Evolutionary conservation across 2,329 filamentous ascomycete species (phyloP).

Genomic region (Cyanodermella asteris): DNA sequence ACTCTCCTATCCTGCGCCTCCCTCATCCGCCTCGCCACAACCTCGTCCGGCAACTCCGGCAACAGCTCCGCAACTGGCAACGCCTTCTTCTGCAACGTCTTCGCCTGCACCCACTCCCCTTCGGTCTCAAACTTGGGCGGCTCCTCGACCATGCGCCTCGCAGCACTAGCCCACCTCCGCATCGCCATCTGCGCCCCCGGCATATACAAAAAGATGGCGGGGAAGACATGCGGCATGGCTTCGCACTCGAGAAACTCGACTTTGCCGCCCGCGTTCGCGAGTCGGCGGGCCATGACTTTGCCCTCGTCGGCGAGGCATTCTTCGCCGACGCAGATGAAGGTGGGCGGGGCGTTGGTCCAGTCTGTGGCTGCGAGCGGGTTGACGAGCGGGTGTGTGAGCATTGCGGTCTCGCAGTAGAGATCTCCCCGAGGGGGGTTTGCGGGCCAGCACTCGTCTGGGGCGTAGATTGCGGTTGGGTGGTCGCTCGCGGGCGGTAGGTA

Average conservation of each 20-base stretch:
- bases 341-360: constrained; percentile 42
- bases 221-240: constrained; percentile 57
- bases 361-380: constrained; percentile 34
- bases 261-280: constrained; percentile 33
- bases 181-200: no score
- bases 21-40: no score
- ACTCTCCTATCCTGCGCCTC: no score
- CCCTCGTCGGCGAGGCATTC: constrained; percentile 51
- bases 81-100: constrained; percentile 13
- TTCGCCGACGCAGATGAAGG: constrained; percentile 48
- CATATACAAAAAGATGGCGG: no score
- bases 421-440: constrained; percentile 26
- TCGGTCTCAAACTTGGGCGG: no score
- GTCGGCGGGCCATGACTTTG: constrained; percentile 34
- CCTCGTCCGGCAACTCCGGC: no score
- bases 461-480: constrained; percentile 15
- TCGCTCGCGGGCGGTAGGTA: constrained; percentile 32
- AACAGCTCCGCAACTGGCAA: no score
- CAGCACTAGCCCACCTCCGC: no score
- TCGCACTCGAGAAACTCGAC: constrained; percentile 54
- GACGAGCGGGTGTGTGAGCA: constrained; percentile 40
- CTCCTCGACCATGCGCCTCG: no score
- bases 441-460: constrained; percentile 36
- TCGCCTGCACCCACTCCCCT: constrained; percentile 11
- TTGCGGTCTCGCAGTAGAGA: constrained; percentile 5